These are phyloP conservation scores for Incumbomyces delicatus DNA, from an alignment of 2,329 filamentous ascomycete species.

Conservation along the genomic window DNA sequence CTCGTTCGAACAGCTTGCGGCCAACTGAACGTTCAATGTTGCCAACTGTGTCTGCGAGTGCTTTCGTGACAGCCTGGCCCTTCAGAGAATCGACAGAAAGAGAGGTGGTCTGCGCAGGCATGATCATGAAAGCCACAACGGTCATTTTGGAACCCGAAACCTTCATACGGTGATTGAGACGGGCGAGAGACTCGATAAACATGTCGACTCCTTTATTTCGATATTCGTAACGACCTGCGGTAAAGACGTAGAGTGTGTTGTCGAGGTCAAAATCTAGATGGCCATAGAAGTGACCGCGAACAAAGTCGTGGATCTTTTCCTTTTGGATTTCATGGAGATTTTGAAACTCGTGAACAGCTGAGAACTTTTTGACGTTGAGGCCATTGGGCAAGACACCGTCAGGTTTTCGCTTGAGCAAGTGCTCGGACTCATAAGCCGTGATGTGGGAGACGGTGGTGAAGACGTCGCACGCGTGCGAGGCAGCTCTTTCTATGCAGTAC, in stretches of 20 bases:
- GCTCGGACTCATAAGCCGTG: conserved; percentile 95
- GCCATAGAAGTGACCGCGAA: conserved; percentile 95
- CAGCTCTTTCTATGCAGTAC: conserved; percentile 94
- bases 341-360: conserved; percentile 96
- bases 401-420: conserved; percentile 92
- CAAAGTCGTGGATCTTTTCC: conserved; percentile 96
- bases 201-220: conserved; percentile 98
- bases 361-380: conserved; percentile 96
- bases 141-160: conserved; percentile 75
- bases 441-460: conserved; percentile 99
- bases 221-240: conserved; percentile 92
- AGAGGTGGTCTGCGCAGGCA: conserved; percentile 93
- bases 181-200: conserved; percentile 95
- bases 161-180: conserved; percentile 90
- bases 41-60: conserved; percentile 81
- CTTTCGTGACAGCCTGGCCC: conserved; percentile 95
- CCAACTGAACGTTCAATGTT: conserved; percentile 89
- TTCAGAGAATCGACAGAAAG: conserved; percentile 92
- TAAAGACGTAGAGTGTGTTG: conserved; percentile 97
- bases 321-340: conserved; percentile 95
- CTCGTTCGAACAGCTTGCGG: conserved; percentile 87
- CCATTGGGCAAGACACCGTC: conserved; percentile 95
- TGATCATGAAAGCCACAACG: conserved; percentile 95
- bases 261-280: conserved; percentile 96
- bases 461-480: conserved; percentile 84